Evolutionary conservation across 2,329 filamentous ascomycete species (phyloP).

Genomic region (Pseudogymnoascus sp.): DNA sequence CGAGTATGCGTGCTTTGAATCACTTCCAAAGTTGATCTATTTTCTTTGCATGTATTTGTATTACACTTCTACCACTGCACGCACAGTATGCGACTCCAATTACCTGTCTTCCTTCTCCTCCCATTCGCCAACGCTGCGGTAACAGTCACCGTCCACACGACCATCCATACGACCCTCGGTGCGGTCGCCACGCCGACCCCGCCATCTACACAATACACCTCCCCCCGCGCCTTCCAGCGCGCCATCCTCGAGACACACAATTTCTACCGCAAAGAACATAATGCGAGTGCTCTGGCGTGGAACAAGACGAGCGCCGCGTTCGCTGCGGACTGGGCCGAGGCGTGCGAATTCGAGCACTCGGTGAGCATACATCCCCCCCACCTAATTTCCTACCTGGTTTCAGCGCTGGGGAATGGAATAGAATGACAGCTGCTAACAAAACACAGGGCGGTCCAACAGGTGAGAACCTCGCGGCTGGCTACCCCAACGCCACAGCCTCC

Average conservation of each 20-base stretch:
- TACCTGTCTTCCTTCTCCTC: not conserved
- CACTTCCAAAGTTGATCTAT: not conserved
- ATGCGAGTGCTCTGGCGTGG: constrained; percentile 51
- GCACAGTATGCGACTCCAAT: not conserved
- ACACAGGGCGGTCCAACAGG: constrained; percentile 52
- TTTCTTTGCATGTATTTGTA: not conserved
- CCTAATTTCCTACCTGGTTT: too few relatives aligned
- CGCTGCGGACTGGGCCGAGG: constrained; percentile 41
- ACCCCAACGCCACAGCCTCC: constrained; percentile 46
- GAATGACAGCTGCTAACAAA: not conserved
- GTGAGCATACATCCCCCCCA: too few relatives aligned
- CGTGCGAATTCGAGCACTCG: constrained; percentile 46
- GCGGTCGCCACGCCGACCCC: not conserved
- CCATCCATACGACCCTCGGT: not conserved
- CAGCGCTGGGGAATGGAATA: not conserved
- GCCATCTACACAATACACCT: constrained; percentile 28
- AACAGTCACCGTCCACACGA: not conserved
- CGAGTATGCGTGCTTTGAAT: not conserved
- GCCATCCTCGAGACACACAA: constrained; percentile 61
- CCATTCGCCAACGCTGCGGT: not conserved
- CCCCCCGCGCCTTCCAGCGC: constrained; percentile 32
- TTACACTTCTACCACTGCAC: not conserved
- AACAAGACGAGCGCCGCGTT: constrained; percentile 53
- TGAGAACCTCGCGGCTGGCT: constrained; percentile 67
- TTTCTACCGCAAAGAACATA: constrained; percentile 53